phyloP scores from a whole-genome alignment of 179 eudicot species.

The Camellia oleifera region DNA sequence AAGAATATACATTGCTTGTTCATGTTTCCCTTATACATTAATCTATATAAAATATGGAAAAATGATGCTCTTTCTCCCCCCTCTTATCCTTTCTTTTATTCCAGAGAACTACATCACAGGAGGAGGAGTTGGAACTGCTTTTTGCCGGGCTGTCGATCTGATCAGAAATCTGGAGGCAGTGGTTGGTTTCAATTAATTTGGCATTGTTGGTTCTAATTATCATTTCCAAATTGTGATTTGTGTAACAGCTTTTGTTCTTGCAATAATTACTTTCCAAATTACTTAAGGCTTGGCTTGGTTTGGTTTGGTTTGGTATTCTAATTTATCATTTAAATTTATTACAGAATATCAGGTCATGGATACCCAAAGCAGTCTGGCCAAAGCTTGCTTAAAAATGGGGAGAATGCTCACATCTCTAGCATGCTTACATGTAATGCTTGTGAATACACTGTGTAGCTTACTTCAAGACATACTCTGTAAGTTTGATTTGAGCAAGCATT shows the following conservation, averaged over 20 bases:
- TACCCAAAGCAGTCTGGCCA: too few relatives aligned
- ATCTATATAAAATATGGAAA: not conserved
- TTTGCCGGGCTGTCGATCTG: constrained; percentile 74
- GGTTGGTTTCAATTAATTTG: not conserved
- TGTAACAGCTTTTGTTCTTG: not conserved
- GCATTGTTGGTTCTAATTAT: not conserved
- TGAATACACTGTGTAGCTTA: not conserved
- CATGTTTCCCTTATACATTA: not conserved
- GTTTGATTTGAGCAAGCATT: not conserved
- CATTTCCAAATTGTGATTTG: not conserved
- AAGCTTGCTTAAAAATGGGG: not conserved
- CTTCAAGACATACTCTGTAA: not conserved
- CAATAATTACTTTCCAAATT: not conserved
- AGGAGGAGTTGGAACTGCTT: constrained; percentile 86
- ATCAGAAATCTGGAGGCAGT: constrained; percentile 16
- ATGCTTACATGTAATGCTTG: constrained; percentile 5
- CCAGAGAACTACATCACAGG: constrained; percentile 79
- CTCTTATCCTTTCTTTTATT: constrained; percentile 7
- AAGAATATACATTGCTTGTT: too few relatives aligned
- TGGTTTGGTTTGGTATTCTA: not conserved
- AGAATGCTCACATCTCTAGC: not conserved
- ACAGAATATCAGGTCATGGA: not conserved
- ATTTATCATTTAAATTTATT: not conserved
- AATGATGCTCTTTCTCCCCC: not conserved
- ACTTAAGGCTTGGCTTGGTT: too few relatives aligned